phyloP scores from a whole-genome alignment of 2,329 filamentous ascomycete species.

The Ophiocordyceps unilateralis region DNA sequence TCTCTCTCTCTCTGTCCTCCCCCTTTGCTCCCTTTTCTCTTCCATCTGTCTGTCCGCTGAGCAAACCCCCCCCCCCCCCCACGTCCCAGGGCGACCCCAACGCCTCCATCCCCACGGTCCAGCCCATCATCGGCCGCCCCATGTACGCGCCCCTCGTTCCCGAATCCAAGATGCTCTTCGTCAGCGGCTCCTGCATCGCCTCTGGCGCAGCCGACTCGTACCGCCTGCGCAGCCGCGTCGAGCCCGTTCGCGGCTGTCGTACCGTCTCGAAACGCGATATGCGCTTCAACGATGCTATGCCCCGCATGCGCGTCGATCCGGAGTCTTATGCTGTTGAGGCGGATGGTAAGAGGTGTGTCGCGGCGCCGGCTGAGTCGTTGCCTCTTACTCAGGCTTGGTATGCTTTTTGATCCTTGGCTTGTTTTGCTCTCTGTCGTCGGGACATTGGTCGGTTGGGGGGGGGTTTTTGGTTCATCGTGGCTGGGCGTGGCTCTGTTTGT shows the following conservation, averaged over 20 bases:
- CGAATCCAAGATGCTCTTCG: conserved; percentile 61
- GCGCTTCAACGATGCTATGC: conserved; percentile 73
- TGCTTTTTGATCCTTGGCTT: conserved; percentile 37
- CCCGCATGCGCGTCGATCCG: conserved; percentile 79
- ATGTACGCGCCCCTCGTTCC: conserved; percentile 73
- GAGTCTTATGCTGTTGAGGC: conserved; percentile 81
- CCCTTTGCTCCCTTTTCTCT: no score
- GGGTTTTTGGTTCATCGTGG: no score
- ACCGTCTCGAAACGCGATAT: conserved; percentile 69
- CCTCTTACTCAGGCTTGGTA: conserved; percentile 66
- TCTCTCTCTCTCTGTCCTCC: neutral
- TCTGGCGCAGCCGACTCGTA: conserved; percentile 54
- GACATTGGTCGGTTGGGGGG: neutral
- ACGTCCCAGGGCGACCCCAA: conserved; percentile 53
- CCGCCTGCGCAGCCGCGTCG: conserved; percentile 60
- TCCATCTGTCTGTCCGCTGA: no score
- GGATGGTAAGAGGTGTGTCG: conserved; percentile 56
- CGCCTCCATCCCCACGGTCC: conserved; percentile 71
- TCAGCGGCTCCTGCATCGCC: conserved; percentile 54
- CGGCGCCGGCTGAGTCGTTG: conserved; percentile 52
- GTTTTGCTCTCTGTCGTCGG: neutral
- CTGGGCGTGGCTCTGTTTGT: no score
- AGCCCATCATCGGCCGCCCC: conserved; percentile 66
- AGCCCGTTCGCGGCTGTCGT: conserved; percentile 62
- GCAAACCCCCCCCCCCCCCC: neutral